Conservation (phyloP, 208 protist genomes). For the Trypanosomatidae sp. region DNA sequence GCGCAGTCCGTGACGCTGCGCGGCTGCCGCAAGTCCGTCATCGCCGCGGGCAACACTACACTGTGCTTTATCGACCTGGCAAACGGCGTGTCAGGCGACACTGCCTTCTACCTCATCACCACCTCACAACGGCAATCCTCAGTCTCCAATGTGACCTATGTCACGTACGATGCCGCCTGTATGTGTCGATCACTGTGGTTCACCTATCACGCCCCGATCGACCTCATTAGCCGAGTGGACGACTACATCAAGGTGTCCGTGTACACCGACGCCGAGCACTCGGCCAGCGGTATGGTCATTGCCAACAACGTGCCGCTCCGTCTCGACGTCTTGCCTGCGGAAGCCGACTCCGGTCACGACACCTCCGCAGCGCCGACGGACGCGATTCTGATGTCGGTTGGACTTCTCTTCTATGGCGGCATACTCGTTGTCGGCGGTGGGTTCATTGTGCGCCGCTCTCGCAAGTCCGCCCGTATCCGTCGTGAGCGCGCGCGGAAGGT, state of each 20-base stretch:
- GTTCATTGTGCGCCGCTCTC: conserved; percentile 32
- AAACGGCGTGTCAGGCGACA: conserved; percentile 43
- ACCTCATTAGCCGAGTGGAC: conserved; percentile 20
- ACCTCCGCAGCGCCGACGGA: conserved; percentile 8
- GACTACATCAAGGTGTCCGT: conserved; percentile 46
- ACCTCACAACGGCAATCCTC: conserved; percentile 24
- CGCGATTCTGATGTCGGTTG: conserved; percentile 32
- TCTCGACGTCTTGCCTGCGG: conserved; percentile 42
- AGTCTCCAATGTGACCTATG: conserved; percentile 38
- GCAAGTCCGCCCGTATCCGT: conserved; percentile 34
- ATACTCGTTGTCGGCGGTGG: conserved; percentile 32
- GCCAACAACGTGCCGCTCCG: conserved; percentile 29
- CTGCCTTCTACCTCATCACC: conserved; percentile 36
- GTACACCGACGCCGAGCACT: conserved; percentile 21
- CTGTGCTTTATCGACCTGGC: conserved; percentile 46
- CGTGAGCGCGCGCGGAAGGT: conserved; percentile 25
- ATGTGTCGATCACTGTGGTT: conserved; percentile 34
- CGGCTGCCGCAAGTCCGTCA: conserved; percentile 30
- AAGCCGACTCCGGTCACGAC: conserved; percentile 12
- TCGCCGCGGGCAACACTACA: conserved; percentile 38
- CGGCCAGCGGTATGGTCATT: conserved; percentile 1
- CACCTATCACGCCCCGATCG: conserved; percentile 40
- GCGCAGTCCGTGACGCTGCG: conserved; percentile 39
- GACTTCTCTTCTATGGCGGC: conserved; percentile 45
- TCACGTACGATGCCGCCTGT: conserved; percentile 32